Conservation (phyloP, 1,284 basidiomycete genomes). For the Boletus semigastroideus region DNA sequence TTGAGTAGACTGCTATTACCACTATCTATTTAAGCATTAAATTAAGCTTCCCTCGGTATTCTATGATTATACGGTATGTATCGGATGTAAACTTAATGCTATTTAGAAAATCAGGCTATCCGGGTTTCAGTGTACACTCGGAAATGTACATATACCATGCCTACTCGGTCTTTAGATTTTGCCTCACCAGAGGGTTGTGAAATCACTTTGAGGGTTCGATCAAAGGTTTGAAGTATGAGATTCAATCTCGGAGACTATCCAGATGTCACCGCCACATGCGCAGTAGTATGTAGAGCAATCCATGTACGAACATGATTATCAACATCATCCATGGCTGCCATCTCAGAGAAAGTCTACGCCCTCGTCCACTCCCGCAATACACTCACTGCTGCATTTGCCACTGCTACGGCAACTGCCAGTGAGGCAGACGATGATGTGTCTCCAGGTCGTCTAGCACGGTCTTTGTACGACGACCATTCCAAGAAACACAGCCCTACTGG, state of each 20-base stretch:
- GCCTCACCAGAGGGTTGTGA: not conserved
- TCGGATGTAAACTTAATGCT: slow-evolving; percentile 13
- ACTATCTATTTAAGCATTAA: slow-evolving; percentile 21
- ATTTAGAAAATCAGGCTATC: not conserved
- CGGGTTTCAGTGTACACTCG: not conserved
- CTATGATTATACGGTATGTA: not conserved
- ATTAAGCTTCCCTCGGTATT: slow-evolving; percentile 10
- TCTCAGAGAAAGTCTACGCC: slow-evolving; percentile 27
- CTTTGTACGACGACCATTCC: slow-evolving; percentile 23
- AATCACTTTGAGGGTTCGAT: not conserved
- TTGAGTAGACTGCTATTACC: slow-evolving; percentile 3
- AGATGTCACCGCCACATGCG: too few relatives aligned
- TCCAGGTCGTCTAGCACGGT: slow-evolving; percentile 27
- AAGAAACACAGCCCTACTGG: slow-evolving; percentile 9
- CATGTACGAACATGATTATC: too few relatives aligned
- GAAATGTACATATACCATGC: not conserved
- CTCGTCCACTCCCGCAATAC: slow-evolving; percentile 29
- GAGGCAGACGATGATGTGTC: slow-evolving; percentile 18
- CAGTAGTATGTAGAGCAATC: too few relatives aligned
- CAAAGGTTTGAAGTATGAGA: too few relatives aligned
- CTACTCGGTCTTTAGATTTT: not conserved
- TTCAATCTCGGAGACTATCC: too few relatives aligned
- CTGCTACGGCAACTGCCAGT: slow-evolving; percentile 6
- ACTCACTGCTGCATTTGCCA: slow-evolving; percentile 30
- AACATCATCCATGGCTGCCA: not conserved